A percentile compares a stretch with the other conserved stretches of the same genome.
Evolutionary conservation across 306 rosid genomes (phyloP).

Genomic region (Potentilla sterilis): DNA sequence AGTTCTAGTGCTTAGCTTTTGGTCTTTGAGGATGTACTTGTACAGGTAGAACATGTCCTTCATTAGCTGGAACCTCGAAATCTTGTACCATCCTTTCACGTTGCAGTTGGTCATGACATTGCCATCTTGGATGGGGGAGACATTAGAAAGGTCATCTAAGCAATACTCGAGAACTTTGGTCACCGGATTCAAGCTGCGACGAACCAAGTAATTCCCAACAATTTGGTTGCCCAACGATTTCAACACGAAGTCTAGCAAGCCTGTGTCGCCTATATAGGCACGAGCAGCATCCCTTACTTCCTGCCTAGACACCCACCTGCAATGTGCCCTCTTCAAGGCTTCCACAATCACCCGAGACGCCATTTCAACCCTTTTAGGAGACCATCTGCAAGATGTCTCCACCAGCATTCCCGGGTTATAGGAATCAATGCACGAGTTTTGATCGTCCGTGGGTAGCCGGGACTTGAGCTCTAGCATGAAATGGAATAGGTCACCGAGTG

Average conservation of each 20-base stretch:
- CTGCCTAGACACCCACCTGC: slow-evolving; percentile 77
- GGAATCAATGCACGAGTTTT: slow-evolving; percentile 31
- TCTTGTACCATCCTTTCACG: slow-evolving; percentile 46
- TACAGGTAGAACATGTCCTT: slow-evolving; percentile 68
- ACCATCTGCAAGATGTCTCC: slow-evolving; percentile 74
- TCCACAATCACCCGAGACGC: slow-evolving; percentile 67
- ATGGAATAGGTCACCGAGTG: slow-evolving; percentile 60
- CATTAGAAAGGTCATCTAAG: slow-evolving; percentile 65
- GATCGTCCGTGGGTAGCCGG: slow-evolving; percentile 45
- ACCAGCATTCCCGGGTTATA: slow-evolving; percentile 30
- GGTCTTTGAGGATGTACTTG: slow-evolving; percentile 56
- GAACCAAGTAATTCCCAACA: slow-evolving; percentile 74
- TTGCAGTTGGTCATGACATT: slow-evolving; percentile 21
- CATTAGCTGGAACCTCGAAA: slow-evolving; percentile 55
- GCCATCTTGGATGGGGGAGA: slow-evolving; percentile 41
- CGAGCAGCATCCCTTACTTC: slow-evolving; percentile 84
- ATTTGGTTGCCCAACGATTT: slow-evolving; percentile 73
- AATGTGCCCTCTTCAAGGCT: slow-evolving; percentile 54
- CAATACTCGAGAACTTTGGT: slow-evolving; percentile 81
- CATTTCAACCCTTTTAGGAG: slow-evolving; percentile 72
- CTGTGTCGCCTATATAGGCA: slow-evolving; percentile 64
- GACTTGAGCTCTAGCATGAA: slow-evolving; percentile 79
- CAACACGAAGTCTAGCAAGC: slow-evolving; percentile 72
- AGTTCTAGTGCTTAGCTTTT: slow-evolving; percentile 19
- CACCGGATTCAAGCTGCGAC: slow-evolving; percentile 67